phyloP scores from a whole-genome alignment of 2,329 filamentous ascomycete species.

The Ascomycota sp. region DNA sequence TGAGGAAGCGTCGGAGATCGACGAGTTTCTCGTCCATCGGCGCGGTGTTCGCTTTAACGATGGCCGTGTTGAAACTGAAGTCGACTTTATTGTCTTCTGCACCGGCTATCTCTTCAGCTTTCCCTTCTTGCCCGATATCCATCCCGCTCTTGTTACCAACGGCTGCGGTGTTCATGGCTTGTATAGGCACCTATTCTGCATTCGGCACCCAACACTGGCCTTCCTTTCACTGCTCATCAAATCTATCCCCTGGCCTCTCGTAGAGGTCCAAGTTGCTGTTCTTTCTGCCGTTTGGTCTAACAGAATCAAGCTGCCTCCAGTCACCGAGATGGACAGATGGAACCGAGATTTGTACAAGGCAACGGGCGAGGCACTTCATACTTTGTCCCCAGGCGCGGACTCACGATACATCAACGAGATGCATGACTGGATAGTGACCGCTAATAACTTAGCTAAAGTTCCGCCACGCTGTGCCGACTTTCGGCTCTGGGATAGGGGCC shows the following conservation, averaged over 20 bases:
- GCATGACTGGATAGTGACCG: slow-evolving; percentile 36
- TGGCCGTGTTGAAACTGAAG: slow-evolving; percentile 38
- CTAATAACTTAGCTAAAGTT: slow-evolving; percentile 36
- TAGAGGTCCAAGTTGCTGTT: slow-evolving; percentile 60
- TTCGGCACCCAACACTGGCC: slow-evolving; percentile 54
- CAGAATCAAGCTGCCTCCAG: slow-evolving; percentile 40
- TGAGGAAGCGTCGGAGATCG: slow-evolving; percentile 36
- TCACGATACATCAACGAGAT: slow-evolving; percentile 49
- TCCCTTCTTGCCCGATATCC: slow-evolving; percentile 40
- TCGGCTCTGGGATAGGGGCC: slow-evolving; percentile 50
- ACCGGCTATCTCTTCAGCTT: slow-evolving; percentile 79
- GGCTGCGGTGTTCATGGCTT: slow-evolving; percentile 51
- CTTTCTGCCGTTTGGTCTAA: slow-evolving; percentile 62
- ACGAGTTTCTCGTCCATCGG: slow-evolving; percentile 29
- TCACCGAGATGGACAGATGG: slow-evolving; percentile 48
- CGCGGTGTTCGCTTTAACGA: slow-evolving; percentile 46
- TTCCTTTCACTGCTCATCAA: slow-evolving; percentile 61
- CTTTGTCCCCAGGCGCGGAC: slow-evolving; percentile 23
- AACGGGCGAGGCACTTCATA: slow-evolving; percentile 12
- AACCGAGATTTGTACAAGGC: slow-evolving; percentile 37
- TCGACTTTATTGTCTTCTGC: slow-evolving; percentile 69
- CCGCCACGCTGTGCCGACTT: slow-evolving; percentile 53
- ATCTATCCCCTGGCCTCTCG: slow-evolving; percentile 71
- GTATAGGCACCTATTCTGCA: slow-evolving; percentile 64
- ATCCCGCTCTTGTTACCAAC: slow-evolving; percentile 36